Conservation (phyloP, 495 filamentous ascomycete species). For the Penicillium lividum region DNA sequence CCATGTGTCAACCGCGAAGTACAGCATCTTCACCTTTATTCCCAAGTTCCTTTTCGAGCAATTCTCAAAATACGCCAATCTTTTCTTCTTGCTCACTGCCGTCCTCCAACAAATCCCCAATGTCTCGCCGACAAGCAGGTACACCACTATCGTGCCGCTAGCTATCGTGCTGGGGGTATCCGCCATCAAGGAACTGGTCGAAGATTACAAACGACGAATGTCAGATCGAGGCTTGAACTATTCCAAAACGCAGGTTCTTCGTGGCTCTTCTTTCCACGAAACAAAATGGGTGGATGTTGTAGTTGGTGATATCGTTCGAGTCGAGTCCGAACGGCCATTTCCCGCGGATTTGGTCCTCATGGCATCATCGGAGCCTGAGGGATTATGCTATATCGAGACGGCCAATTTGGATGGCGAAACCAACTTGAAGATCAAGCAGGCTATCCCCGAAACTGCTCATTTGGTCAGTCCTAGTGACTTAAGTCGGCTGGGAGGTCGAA, state of each 20-base stretch:
- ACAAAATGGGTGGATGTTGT: constrained; percentile 90
- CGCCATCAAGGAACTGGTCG: constrained; percentile 90
- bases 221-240: constrained; percentile 88
- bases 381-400: constrained; percentile 98
- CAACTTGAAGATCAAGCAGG: constrained; percentile 99
- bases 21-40: constrained; percentile 92
- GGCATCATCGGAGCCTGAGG: constrained; percentile 95
- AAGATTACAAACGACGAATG: constrained; percentile 87
- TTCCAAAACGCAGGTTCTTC: constrained; percentile 80
- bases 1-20: constrained; percentile 96
- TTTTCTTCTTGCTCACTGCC: constrained; percentile 99
- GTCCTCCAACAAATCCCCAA: constrained; percentile 93
- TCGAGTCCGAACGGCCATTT: constrained; percentile 95
- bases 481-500: constrained; percentile 78
- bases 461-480: constrained; percentile 86
- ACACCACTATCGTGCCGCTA: constrained; percentile 93
- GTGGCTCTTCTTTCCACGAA: constrained; percentile 81
- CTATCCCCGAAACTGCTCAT: constrained; percentile 86
- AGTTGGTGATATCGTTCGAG: constrained; percentile 91
- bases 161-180: constrained; percentile 88
- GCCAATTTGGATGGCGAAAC: constrained; percentile 98
- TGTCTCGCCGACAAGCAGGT: constrained; percentile 90
- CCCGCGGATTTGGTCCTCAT: constrained; percentile 91
- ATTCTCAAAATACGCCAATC: constrained; percentile 98
- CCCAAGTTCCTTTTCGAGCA: constrained; percentile 99